These are phyloP conservation scores for Xanthoconium purpureum DNA, from an alignment of 768 basidiomycete species.

Conservation along the genomic window DNA sequence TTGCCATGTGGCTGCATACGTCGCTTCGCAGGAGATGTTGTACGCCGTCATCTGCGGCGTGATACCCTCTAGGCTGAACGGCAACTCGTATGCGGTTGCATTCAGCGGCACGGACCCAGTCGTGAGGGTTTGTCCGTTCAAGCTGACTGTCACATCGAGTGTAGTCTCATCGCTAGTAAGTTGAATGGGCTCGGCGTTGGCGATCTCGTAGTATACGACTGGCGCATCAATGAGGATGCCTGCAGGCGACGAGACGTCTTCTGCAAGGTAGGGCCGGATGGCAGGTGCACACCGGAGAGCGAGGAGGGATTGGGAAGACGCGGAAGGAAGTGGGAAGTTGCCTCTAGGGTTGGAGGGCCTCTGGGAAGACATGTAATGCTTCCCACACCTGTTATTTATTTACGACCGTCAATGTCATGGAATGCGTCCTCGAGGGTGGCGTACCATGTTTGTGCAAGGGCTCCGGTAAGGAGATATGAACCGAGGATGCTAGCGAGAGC, in stretches of 20 bases:
- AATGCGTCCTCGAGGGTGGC: background rate
- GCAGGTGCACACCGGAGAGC: constrained; percentile 58
- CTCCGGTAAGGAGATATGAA: constrained; percentile 12
- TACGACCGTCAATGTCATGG: background rate
- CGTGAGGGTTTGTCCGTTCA: background rate
- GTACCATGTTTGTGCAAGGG: constrained; percentile 31
- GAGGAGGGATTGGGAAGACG: constrained; percentile 43
- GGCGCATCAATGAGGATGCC: constrained; percentile 53
- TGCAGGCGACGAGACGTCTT: constrained; percentile 43
- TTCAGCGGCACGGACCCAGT: constrained; percentile 48
- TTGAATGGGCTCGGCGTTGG: constrained; percentile 44
- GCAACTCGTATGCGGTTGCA: constrained; percentile 45
- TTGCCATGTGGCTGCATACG: constrained; percentile 35
- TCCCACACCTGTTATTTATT: constrained; percentile 46
- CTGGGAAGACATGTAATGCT: constrained; percentile 48
- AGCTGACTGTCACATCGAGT: constrained; percentile 41
- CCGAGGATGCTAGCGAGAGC: constrained; percentile 4
- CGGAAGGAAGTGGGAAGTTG: constrained; percentile 41
- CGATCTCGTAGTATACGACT: constrained; percentile 46
- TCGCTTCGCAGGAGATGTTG: constrained; percentile 28
- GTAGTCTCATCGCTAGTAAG: constrained; percentile 17
- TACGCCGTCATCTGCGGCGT: constrained; percentile 38
- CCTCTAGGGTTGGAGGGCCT: constrained; percentile 48
- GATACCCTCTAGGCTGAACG: constrained; percentile 48
- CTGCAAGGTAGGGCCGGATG: constrained; percentile 57